phyloP scores from a whole-genome alignment of 148 eudicot genomes.

The Agrostemma githago region DNA sequence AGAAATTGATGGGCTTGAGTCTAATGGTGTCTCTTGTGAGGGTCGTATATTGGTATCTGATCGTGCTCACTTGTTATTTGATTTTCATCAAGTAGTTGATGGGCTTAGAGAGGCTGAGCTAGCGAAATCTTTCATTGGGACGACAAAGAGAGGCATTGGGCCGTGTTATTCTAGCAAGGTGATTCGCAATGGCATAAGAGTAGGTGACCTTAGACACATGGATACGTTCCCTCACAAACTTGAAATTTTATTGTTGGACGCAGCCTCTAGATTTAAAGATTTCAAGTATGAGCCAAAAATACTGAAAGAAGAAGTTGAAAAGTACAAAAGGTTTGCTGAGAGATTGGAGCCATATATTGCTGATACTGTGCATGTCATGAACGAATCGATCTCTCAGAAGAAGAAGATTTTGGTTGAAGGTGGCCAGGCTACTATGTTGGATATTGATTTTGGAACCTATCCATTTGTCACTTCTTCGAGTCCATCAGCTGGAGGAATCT shows the following conservation, averaged over 20 bases:
- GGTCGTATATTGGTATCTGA: conserved; percentile 90
- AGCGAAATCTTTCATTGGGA: conserved; percentile 88
- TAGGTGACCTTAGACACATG: conserved; percentile 90
- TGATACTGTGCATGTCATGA: conserved; percentile 78
- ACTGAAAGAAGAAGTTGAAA: conserved; percentile 82
- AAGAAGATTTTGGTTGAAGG: conserved; percentile 92
- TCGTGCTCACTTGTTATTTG: conserved; percentile 91
- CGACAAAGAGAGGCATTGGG: conserved; percentile 94
- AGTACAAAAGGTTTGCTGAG: conserved; percentile 82
- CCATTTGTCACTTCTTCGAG: conserved; percentile 96
- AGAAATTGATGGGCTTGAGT: conserved; percentile 85
- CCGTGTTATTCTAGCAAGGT: conserved; percentile 86
- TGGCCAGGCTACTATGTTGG: conserved; percentile 98
- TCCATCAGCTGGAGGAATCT: conserved; percentile 98
- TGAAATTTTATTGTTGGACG: conserved; percentile 72
- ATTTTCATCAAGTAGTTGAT: conserved; percentile 79
- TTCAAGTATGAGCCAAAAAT: conserved; percentile 57
- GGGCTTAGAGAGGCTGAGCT: conserved; percentile 94
- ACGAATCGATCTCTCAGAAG: conserved; percentile 60
- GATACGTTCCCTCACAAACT: conserved; percentile 86
- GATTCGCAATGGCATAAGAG: conserved; percentile 83
- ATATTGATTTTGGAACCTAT: conserved; percentile 95
- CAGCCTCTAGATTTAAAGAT: conserved; percentile 73
- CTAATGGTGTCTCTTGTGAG: conserved; percentile 77
- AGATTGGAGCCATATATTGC: conserved; percentile 86